A percentile compares a stretch with the other conserved stretches of the same genome.
These are phyloP conservation scores for Penicillium cosmopolitanum DNA, from an alignment of 495 filamentous ascomycete genomes.

Conservation along the genomic window DNA sequence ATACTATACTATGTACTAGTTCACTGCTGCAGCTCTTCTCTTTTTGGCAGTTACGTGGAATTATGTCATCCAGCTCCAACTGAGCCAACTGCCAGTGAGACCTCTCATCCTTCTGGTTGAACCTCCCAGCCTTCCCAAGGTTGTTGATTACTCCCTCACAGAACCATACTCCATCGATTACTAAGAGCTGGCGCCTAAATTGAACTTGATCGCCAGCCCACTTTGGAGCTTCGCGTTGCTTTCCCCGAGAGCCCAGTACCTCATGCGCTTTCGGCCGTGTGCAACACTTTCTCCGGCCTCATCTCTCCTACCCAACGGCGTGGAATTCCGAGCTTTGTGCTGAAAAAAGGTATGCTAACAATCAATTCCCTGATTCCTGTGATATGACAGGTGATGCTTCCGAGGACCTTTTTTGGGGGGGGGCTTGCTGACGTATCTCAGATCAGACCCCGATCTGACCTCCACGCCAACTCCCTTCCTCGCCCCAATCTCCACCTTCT, in stretches of 20 bases:
- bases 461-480: conserved; percentile 26
- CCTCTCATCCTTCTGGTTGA: conserved; percentile 16
- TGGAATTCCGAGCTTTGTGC: conserved; percentile 29
- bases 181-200: conserved; percentile 8
- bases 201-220: conserved; percentile 8
- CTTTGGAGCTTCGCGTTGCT: conserved; percentile 4
- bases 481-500: conserved; percentile 26
- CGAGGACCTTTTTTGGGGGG: conserved; percentile 6
- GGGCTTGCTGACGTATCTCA: conserved; percentile 31
- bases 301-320: conserved; percentile 23
- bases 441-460: conserved; percentile 41
- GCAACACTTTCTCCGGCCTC: conserved; percentile 34
- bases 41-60: conserved; percentile 33
- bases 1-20: too few relatives aligned
- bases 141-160: neutral
- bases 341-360: conserved; percentile 14
- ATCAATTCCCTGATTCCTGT: neutral
- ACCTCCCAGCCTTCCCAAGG: conserved; percentile 17
- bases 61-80: conserved; percentile 45
- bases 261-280: conserved; percentile 39
- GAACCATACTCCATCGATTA: neutral
- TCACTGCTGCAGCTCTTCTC: neutral
- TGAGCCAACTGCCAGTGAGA: neutral
- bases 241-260: conserved; percentile 14
- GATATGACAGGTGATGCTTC: neutral